These are phyloP conservation scores for Sclerospora graminicola DNA, from an alignment of 352 stramenopile genomes.

Conservation along the genomic window DNA sequence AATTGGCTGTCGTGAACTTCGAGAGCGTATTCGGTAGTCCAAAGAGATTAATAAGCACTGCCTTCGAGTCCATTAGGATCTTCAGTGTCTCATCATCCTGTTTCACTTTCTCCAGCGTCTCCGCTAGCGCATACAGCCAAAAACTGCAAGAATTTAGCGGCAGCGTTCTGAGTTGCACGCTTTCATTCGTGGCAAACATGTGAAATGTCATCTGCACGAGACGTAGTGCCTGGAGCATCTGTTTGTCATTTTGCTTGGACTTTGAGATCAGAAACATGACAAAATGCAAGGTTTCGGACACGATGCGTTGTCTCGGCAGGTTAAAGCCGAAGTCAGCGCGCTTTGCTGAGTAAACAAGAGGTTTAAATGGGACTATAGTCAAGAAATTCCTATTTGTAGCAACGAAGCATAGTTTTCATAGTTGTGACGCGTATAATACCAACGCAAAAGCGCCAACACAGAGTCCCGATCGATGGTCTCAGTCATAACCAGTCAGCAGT, in stretches of 20 bases:
- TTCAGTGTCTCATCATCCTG: constrained; percentile 11
- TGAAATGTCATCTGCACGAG: constrained; percentile 50
- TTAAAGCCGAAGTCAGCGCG: constrained; percentile 34
- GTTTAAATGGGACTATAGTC: constrained; percentile 18
- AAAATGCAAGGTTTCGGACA: constrained; percentile 54
- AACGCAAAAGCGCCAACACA: constrained; percentile 53
- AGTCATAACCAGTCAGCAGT: too few relatives aligned
- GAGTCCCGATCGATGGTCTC: constrained; percentile 25
- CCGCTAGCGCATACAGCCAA: constrained; percentile 49
- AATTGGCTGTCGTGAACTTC: constrained; percentile 17
- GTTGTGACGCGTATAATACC: constrained; percentile 41
- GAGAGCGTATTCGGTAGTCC: constrained; percentile 19
- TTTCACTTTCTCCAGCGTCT: constrained; percentile 35
- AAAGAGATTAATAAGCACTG: constrained; percentile 62
- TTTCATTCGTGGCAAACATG: constrained; percentile 21
- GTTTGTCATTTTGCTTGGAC: constrained; percentile 28
- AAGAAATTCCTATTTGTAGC: constrained; percentile 21
- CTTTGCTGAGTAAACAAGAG: constrained; percentile 8
- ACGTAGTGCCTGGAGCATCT: constrained; percentile 32
- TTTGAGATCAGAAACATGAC: constrained; percentile 58
- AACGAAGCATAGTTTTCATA: constrained; percentile 41
- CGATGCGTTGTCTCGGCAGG: constrained; percentile 45
- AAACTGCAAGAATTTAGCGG: constrained; percentile 66
- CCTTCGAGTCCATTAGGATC: constrained; percentile 39
- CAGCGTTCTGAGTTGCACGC: constrained; percentile 31